Conservation (phyloP, 192 early-diverging fungal genomes). For the Funneliformis geosporum region DNA sequence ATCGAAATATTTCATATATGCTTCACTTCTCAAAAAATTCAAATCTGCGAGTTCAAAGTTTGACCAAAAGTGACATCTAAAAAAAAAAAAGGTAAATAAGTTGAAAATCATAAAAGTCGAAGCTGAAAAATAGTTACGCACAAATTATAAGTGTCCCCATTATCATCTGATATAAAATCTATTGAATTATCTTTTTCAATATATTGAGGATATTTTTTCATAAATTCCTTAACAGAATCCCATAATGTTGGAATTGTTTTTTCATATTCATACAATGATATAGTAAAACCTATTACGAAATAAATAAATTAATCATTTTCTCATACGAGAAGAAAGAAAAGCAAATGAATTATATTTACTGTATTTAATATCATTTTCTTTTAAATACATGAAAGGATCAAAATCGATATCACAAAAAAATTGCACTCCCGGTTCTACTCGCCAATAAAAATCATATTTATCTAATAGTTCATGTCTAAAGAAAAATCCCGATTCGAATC, state of each 20-base stretch:
- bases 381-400: conserved; percentile 83
- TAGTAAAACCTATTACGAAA: conserved; percentile 58
- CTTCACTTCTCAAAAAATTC: conserved; percentile 64
- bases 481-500: conserved; percentile 78
- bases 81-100: neutral
- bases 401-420: conserved; percentile 81
- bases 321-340: neutral
- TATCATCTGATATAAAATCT: conserved; percentile 59
- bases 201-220: conserved; percentile 49
- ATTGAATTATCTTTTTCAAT: conserved; percentile 47
- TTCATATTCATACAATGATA: conserved; percentile 70
- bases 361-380: conserved; percentile 76
- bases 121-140: neutral
- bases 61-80: conserved; percentile 81
- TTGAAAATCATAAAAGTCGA: neutral
- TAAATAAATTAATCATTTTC: neutral
- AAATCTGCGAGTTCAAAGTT: conserved; percentile 81
- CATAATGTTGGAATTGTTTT: conserved; percentile 75
- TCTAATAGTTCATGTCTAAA: conserved; percentile 68
- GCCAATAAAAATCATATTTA: conserved; percentile 85
- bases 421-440: conserved; percentile 81
- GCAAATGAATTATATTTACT: conserved; percentile 37
- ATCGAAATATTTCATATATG: conserved; percentile 69
- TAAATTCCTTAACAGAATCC: conserved; percentile 60
- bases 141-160: conserved; percentile 64